These are phyloP conservation scores for Sporisorium reilianum DNA, from an alignment of 1,284 basidiomycete species.

Conservation along the genomic window DNA sequence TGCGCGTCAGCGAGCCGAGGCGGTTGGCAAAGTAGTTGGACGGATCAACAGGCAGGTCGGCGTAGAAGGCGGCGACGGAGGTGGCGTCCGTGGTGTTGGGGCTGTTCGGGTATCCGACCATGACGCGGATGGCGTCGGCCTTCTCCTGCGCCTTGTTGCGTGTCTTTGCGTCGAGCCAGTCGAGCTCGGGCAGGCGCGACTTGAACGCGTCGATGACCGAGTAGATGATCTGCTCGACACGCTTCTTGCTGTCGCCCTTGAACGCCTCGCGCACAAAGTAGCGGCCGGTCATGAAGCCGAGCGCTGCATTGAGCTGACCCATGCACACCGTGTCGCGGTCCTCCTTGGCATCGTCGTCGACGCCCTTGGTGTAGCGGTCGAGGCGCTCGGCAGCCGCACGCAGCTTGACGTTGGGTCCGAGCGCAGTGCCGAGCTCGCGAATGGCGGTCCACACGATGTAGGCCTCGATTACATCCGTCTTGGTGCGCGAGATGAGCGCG, in stretches of 20 bases:
- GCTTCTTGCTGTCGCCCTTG: constrained; percentile 81
- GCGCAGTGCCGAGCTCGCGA: constrained; percentile 54
- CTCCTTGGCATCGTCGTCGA: constrained; percentile 86
- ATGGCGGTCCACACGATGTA: constrained; percentile 76
- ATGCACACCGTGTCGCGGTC: constrained; percentile 79
- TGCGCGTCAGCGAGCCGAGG: constrained; percentile 73
- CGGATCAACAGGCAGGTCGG: constrained; percentile 76
- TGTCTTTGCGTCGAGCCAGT: constrained; percentile 92
- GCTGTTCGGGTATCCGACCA: constrained; percentile 88
- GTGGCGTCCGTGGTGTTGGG: constrained; percentile 83
- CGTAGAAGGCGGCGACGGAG: constrained; percentile 82
- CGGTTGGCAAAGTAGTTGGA: constrained; percentile 88
- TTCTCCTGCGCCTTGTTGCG: constrained; percentile 86
- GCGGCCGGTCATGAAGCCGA: constrained; percentile 73
- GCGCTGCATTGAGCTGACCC: constrained; percentile 69
- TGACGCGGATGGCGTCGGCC: constrained; percentile 82
- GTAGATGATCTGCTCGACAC: constrained; percentile 86
- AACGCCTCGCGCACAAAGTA: constrained; percentile 89
- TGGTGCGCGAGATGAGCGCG: constrained; percentile 78
- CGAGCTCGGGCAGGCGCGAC: constrained; percentile 78
- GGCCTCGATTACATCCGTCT: constrained; percentile 81
- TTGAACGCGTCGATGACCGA: constrained; percentile 89
- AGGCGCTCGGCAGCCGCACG: constrained; percentile 71
- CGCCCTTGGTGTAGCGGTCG: constrained; percentile 81
- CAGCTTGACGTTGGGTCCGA: constrained; percentile 69